Conservation (phyloP, 768 basidiomycete genomes). For the Russula brevipes region DNA sequence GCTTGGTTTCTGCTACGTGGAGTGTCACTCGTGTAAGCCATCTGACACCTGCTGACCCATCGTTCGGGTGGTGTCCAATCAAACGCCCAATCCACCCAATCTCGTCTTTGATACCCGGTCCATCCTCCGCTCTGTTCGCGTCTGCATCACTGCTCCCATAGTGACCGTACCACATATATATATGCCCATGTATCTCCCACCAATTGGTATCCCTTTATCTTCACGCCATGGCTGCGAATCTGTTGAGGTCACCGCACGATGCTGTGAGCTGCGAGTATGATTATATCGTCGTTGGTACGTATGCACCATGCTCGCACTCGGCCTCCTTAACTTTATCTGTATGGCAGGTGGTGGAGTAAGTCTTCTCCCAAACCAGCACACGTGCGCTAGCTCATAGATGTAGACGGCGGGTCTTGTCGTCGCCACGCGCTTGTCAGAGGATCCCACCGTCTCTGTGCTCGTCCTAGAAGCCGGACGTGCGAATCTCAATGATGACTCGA, state of each 20-base stretch:
- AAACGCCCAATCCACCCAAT: not conserved
- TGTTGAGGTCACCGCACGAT: slow-evolving; percentile 4
- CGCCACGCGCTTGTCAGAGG: slow-evolving; percentile 27
- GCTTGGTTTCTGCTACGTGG: too few species aligned
- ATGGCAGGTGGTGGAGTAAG: not conserved
- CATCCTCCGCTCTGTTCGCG: too few species aligned
- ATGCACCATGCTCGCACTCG: not conserved
- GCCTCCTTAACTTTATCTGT: too few species aligned
- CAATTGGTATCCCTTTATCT: not conserved
- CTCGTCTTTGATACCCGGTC: too few species aligned
- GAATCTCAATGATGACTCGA: slow-evolving; percentile 20
- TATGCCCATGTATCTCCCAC: not conserved
- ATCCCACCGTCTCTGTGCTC: slow-evolving; percentile 26
- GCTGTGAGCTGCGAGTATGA: slow-evolving; percentile 7
- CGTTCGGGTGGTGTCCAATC: not conserved
- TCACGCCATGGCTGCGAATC: not conserved
- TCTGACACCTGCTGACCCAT: not conserved
- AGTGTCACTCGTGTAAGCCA: too few species aligned
- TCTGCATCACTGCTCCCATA: not conserved
- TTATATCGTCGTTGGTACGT: not conserved
- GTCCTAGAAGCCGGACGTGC: slow-evolving; percentile 29
- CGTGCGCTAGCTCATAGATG: not conserved
- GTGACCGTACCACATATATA: not conserved
- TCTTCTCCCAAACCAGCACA: not conserved
- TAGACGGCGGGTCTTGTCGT: slow-evolving; percentile 19